Percentiles rank a stretch among this genome's conserved stretches.
Evolutionary conservation across 139 green algal genomes (phyloP).

Genomic region (Chlamydomonas sphaeroides): DNA sequence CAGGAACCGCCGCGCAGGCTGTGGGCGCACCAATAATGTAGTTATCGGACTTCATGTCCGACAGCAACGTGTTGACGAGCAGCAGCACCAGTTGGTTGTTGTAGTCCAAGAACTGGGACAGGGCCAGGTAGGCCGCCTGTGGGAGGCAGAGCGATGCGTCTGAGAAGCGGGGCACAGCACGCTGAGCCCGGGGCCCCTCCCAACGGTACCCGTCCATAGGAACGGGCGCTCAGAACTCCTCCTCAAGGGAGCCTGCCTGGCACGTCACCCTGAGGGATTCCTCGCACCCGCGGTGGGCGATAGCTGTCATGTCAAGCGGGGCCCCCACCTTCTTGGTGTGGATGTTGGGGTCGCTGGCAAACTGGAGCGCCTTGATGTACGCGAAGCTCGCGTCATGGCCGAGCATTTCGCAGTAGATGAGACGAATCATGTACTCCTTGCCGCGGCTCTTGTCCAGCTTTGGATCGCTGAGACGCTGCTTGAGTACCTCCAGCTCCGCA

Average conservation of each 20-base stretch:
- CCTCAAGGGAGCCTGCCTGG: too few relatives aligned
- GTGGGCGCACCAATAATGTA: constrained; percentile 77
- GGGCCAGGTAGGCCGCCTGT: constrained; percentile 92
- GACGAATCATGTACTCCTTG: constrained; percentile 89
- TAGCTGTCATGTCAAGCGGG: too few relatives aligned
- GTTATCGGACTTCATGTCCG: constrained; percentile 95
- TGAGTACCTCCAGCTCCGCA: constrained; percentile 85
- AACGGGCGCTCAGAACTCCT: too few relatives aligned
- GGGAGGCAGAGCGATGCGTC: too few relatives aligned
- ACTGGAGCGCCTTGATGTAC: constrained; percentile 72
- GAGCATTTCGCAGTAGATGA: constrained; percentile 99
- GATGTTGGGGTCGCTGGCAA: constrained; percentile 68
- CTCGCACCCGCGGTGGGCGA: too few relatives aligned
- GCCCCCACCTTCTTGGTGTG: constrained; percentile 70
- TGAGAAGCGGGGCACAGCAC: too few relatives aligned
- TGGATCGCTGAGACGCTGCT: constrained; percentile 78
- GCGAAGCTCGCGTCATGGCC: constrained; percentile 95
- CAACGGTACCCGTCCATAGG: too few relatives aligned
- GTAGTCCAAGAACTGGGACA: constrained; percentile 91
- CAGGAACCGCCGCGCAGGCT: too few relatives aligned
- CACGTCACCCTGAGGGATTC: too few relatives aligned
- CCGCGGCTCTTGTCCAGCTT: constrained; percentile 77
- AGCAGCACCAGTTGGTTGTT: constrained; percentile 93
- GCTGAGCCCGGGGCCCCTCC: too few relatives aligned
- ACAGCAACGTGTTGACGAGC: constrained; percentile 95